phyloP scores from a whole-genome alignment of 176 grass and related monocot genomes.

The Bonia amplexicaulis region DNA sequence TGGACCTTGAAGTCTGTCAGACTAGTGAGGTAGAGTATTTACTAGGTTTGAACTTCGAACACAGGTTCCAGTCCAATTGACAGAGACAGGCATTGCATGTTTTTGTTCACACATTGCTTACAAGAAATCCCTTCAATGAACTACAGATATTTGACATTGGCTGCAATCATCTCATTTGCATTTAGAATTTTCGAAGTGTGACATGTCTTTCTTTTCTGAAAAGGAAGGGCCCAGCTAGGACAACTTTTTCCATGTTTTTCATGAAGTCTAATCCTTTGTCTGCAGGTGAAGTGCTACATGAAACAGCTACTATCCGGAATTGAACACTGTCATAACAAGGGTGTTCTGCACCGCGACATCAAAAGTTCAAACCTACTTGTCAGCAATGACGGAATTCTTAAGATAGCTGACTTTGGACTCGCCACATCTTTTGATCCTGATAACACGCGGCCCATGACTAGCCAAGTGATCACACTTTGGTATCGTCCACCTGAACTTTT shows the following conservation, averaged over 20 bases:
- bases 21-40: constrained; percentile 1
- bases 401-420: constrained; percentile 94
- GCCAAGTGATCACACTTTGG: constrained; percentile 91
- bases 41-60: constrained; percentile 39
- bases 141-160: constrained; percentile 29
- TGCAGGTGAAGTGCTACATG: constrained; percentile 96
- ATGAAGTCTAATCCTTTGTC: background rate
- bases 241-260: background rate
- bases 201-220: background rate
- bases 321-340: constrained; percentile 79
- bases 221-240: background rate
- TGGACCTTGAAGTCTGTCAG: constrained; percentile 17
- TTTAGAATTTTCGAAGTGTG: background rate
- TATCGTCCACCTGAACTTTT: constrained; percentile 94
- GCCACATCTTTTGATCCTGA: constrained; percentile 64
- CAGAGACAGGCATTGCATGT: background rate
- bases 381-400: constrained; percentile 70
- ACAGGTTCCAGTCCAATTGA: constrained; percentile 24
- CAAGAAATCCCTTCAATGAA: background rate
- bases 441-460: constrained; percentile 61
- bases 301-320: constrained; percentile 76
- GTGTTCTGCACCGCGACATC: constrained; percentile 85
- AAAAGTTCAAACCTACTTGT: constrained; percentile 91
- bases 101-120: constrained; percentile 15
- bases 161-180: constrained; percentile 9